A percentile compares a stretch with the other conserved stretches of the same genome.
Conservation (phyloP, 257 asterid genomes). For the Thymus mandschuricus region DNA sequence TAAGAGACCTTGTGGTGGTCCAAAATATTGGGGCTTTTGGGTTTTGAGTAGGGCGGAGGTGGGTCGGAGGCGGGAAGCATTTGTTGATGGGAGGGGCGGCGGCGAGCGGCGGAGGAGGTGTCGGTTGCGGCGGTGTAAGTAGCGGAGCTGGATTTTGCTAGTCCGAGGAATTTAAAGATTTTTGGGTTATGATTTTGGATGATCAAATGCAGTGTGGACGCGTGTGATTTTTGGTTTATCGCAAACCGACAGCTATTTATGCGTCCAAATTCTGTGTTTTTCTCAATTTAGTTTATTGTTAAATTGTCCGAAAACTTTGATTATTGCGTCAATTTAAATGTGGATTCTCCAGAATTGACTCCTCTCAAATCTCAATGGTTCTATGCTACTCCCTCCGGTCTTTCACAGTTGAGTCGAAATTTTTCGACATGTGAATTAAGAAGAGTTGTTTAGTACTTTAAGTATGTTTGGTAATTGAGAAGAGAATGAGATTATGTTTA, state of each 20-base stretch:
- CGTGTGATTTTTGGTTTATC: constrained; percentile 31
- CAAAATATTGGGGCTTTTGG: constrained; percentile 34
- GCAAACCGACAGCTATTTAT: constrained; percentile 39
- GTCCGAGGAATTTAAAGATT: constrained; percentile 20
- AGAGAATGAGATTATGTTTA: too few relatives aligned
- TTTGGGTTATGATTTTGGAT: not conserved
- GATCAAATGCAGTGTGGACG: constrained; percentile 34
- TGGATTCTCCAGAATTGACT: not conserved
- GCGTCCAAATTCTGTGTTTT: not conserved
- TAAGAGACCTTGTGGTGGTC: constrained; percentile 40
- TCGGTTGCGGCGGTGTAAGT: constrained; percentile 7
- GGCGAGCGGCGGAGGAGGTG: constrained; percentile 16
- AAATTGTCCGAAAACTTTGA: not conserved
- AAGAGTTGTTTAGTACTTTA: too few relatives aligned
- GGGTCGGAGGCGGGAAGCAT: constrained; percentile 49
- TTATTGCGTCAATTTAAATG: not conserved
- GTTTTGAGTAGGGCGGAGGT: constrained; percentile 35
- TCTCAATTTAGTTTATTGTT: not conserved
- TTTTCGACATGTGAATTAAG: too few relatives aligned
- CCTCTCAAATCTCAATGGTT: too few relatives aligned
- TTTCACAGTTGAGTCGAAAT: too few relatives aligned
- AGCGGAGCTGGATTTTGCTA: not conserved
- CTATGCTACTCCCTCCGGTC: too few relatives aligned
- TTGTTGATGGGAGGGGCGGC: constrained; percentile 9
- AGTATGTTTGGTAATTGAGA: too few relatives aligned